phyloP scores from a whole-genome alignment of 2,329 filamentous ascomycete species.

The Cladosporium sp. region DNA sequence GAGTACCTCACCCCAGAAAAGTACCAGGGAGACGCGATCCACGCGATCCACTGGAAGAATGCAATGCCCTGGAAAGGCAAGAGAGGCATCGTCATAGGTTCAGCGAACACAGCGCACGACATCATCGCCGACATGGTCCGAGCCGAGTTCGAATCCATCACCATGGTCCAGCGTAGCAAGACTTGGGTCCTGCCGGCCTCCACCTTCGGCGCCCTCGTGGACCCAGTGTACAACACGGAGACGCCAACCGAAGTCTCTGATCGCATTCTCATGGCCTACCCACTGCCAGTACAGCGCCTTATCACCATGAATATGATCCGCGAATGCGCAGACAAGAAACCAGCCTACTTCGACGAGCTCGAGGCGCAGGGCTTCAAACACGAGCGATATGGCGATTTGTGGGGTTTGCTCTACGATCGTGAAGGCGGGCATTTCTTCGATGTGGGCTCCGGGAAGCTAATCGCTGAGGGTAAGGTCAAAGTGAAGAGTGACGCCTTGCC shows the following conservation, averaged over 20 bases:
- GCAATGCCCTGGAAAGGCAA: constrained; percentile 36
- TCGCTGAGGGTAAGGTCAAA: constrained; percentile 42
- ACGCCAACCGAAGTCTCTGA: constrained; percentile 16
- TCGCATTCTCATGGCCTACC: constrained; percentile 20
- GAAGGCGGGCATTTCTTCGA: constrained; percentile 47
- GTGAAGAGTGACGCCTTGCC: constrained; percentile 38
- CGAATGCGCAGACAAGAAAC: constrained; percentile 29
- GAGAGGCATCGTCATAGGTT: constrained; percentile 42
- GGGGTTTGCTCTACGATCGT: constrained; percentile 36
- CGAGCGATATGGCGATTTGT: constrained; percentile 35
- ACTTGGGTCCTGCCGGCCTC: constrained; percentile 30
- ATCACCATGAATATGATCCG: constrained; percentile 30
- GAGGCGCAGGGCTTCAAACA: constrained; percentile 37
- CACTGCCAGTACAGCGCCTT: constrained; percentile 24
- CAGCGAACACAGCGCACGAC: constrained; percentile 46
- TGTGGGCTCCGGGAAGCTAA: constrained; percentile 39
- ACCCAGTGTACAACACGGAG: constrained; percentile 18
- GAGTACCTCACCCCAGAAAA: constrained; percentile 7
- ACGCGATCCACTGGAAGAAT: constrained; percentile 31
- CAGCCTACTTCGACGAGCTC: constrained; percentile 37
- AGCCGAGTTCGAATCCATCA: constrained; percentile 36
- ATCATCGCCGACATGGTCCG: constrained; percentile 43
- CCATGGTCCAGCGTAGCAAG: constrained; percentile 39
- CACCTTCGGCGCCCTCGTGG: constrained; percentile 12
- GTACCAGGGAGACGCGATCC: constrained; percentile 35